phyloP scores from a whole-genome alignment of 768 basidiomycete species.

The Leucogyrophana mollusca region DNA sequence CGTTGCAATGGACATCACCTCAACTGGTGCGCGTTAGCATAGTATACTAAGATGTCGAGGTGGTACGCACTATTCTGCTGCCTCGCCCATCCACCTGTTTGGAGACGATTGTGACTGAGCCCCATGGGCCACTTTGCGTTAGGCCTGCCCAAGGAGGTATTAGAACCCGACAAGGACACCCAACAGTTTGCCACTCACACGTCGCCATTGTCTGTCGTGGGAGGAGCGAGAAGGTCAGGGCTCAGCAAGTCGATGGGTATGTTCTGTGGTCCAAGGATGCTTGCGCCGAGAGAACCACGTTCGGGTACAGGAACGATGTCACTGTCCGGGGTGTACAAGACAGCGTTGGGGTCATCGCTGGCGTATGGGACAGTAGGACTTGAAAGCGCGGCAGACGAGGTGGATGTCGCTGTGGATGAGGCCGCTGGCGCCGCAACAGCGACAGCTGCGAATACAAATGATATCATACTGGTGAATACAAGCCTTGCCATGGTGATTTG shows the following conservation, averaged over 20 bases:
- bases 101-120: conserved; percentile 55
- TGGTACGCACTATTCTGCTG: conserved; percentile 45
- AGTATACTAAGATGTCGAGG: not conserved
- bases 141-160: conserved; percentile 23
- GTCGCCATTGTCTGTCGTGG: conserved; percentile 42
- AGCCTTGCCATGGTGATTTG: conserved; percentile 6
- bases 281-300: conserved; percentile 39
- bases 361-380: conserved; percentile 38
- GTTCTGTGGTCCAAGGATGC: conserved; percentile 43
- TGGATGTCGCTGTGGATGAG: not conserved
- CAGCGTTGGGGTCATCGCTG: conserved; percentile 35
- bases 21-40: conserved; percentile 27
- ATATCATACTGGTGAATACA: not conserved
- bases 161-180: not conserved
- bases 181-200: conserved; percentile 30
- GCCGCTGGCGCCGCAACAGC: conserved; percentile 2
- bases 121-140: conserved; percentile 60
- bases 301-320: conserved; percentile 30
- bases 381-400: conserved; percentile 20
- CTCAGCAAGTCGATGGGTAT: conserved; percentile 41
- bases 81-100: conserved; percentile 60
- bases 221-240: conserved; percentile 43
- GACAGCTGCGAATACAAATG: conserved; percentile 6
- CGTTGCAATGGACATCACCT: conserved; percentile 48
- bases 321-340: conserved; percentile 29